A percentile compares a stretch with the other conserved stretches of the same genome.
These are phyloP conservation scores for Phaseolus lunatus DNA, from an alignment of 306 rosid genomes.

Conservation along the genomic window DNA sequence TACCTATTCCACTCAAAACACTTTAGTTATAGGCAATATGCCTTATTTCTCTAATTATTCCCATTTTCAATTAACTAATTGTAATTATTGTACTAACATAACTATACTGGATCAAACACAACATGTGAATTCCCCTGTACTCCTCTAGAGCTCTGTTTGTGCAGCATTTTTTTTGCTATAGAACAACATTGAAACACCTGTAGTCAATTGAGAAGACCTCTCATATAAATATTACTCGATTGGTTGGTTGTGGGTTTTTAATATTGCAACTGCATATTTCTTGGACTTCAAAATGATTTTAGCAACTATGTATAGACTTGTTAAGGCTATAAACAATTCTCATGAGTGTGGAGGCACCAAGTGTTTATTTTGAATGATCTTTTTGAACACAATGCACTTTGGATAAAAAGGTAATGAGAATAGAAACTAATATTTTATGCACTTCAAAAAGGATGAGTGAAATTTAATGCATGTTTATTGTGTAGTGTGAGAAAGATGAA, in stretches of 20 bases:
- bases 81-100: too few species aligned
- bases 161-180: too few species aligned
- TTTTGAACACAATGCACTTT: background rate
- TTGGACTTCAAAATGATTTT: background rate
- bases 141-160: too few species aligned
- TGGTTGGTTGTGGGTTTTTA: background rate
- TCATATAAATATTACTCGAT: background rate
- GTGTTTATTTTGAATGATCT: background rate
- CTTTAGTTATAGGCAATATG: too few species aligned
- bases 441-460: background rate
- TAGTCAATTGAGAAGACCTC: too few species aligned
- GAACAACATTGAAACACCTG: too few species aligned
- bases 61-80: too few species aligned
- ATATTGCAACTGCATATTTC: background rate
- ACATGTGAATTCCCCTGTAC: too few species aligned
- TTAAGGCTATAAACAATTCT: background rate
- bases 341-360: background rate
- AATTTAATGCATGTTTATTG: background rate
- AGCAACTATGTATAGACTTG: background rate
- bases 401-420: background rate
- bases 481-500: background rate
- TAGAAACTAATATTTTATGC: background rate
- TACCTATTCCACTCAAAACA: too few species aligned
- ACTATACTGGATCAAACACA: too few species aligned
- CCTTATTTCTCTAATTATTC: too few species aligned